These are phyloP conservation scores for Neurospora africana DNA, from an alignment of 495 filamentous ascomycete species.

Conservation along the genomic window DNA sequence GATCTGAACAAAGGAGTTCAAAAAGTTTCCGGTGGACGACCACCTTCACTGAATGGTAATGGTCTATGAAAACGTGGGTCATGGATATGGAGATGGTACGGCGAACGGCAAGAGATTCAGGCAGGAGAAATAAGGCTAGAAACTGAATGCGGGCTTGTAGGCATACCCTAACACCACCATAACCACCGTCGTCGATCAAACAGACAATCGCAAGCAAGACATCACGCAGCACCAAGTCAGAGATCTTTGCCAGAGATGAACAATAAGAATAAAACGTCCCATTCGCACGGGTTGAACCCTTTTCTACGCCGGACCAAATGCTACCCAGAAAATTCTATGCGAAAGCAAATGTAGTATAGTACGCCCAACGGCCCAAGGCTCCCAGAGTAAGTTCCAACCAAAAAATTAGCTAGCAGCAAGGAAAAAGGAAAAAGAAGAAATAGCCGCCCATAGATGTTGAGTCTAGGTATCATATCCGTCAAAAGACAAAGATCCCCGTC, in stretches of 20 bases:
- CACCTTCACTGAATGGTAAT: too few species aligned
- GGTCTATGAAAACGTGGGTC: too few species aligned
- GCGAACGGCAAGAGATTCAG: too few species aligned
- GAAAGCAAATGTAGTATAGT: background rate
- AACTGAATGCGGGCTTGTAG: too few species aligned
- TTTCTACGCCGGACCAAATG: background rate
- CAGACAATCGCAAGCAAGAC: background rate
- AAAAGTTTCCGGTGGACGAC: too few species aligned
- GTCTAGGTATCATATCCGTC: slow-evolving; percentile 7
- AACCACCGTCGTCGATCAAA: too few species aligned
- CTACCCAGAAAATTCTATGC: slow-evolving; percentile 6
- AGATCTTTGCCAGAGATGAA: background rate
- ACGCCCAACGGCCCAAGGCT: background rate
- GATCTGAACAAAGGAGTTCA: too few species aligned
- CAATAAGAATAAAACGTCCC: slow-evolving; percentile 3
- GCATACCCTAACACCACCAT: too few species aligned
- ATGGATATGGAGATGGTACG: too few species aligned
- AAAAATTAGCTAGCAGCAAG: background rate
- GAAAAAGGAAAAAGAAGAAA: background rate
- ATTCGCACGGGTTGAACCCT: slow-evolving; percentile 21
- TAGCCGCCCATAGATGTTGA: slow-evolving; percentile 12
- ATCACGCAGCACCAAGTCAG: background rate
- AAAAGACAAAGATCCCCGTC: background rate
- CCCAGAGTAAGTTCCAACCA: background rate
- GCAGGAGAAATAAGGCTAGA: too few species aligned